Base-by-base conservation (phyloP, 305 asterid genomes). In the Solanum chacoense region DNA sequence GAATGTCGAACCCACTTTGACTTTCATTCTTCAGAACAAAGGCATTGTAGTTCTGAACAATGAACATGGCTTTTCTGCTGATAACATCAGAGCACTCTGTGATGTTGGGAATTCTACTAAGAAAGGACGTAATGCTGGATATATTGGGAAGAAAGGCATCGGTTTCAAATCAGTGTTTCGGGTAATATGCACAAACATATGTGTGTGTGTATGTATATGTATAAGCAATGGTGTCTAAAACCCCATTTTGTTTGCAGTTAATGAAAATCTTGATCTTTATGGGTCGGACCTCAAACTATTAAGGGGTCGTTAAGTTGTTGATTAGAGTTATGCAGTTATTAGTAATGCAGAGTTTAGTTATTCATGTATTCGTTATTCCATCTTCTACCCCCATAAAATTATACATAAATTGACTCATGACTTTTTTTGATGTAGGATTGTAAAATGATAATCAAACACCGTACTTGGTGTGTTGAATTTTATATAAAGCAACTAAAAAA, bases 141-240 rank as follows among this genome's bases (percentile, higher is more conserved):
- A 95, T 92, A 97, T 95, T 89, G 99, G 99, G 90, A 97, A 97
- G 93, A 97, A 97, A 92, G 99, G 99, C 94, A 97, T 97, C 88
- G 99, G 99, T 87, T 97, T 97, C 94, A 97, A 97, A 96, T 97
- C 99, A 87, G 99, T 79, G 0, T 79, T 79, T 79, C 65, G 85
- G 85, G 85, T 79, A 79, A 38, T 79, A 38, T 37, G 59, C 8
- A 38, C 22, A 38, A 38, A 1, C 59, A 7, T 55, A 0, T 50
- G 65, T 50, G 65, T 50, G n/a, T 50, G n/a, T 50, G n/a, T 45
- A 0, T 20, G 1, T 16, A 2, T 50, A 14, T 50, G 8, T 45
- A 45, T 40, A 13, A 42, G 20, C 55, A 67, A 22, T 1, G 74
- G 31, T 67, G 32, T 11, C 13, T 69, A 69, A 24, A 7, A 7